Evolutionary conservation across 2,329 filamentous ascomycete genomes (phyloP).

Genomic region (Sporothrix humicola): DNA sequence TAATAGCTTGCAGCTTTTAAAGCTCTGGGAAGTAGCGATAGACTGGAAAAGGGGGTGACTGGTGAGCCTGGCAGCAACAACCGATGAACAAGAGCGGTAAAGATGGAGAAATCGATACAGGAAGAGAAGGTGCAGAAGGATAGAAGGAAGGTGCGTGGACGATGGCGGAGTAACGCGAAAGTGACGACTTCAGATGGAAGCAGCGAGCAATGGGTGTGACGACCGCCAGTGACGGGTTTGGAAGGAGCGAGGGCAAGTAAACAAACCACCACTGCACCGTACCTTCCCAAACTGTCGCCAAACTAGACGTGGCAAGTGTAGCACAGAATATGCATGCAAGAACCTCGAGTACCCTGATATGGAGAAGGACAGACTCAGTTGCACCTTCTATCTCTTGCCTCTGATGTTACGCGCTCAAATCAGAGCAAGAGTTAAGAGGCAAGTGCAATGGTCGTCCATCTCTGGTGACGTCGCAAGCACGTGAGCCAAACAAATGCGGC

Average conservation of each 20-base stretch:
- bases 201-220: background rate
- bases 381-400: background rate
- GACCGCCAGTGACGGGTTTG: background rate
- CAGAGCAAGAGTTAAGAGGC: background rate
- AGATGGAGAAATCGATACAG: background rate
- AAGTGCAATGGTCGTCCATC: background rate
- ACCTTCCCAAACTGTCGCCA: background rate
- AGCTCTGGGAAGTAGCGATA: background rate
- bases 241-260: slow-evolving; percentile 18
- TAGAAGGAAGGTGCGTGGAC: background rate
- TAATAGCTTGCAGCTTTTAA: too few relatives aligned
- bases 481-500: slow-evolving; percentile 16
- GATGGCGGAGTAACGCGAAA: background rate
- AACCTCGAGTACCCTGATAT: background rate
- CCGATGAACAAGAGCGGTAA: background rate
- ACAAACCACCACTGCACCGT: slow-evolving; percentile 18
- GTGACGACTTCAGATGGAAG: background rate
- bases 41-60: background rate
- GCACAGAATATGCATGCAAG: background rate
- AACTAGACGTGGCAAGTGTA: background rate
- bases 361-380: background rate
- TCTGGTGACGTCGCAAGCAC: slow-evolving; percentile 7
- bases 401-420: background rate
- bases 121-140: background rate
- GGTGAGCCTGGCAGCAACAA: background rate